Base-by-base conservation (phyloP, 169 alveolate genomes). In the Plasmodium blacklocki region DNA sequence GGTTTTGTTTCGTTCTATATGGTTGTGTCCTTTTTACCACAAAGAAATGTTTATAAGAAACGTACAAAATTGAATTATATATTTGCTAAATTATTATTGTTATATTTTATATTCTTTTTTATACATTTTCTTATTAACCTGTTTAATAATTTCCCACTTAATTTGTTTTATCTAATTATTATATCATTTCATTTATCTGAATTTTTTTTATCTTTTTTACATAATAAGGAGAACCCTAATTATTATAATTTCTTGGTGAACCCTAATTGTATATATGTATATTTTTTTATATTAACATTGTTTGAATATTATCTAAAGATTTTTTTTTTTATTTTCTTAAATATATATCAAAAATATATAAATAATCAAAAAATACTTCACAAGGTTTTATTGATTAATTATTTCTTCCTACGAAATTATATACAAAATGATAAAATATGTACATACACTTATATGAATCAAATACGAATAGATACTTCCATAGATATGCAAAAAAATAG, bases 291-390 rank as follows among this genome's bases (percentile, higher is more conserved):
- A 23, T 62, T 66, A 8, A 80, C 90, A 21, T 49, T 80, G 9
- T 7, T 80, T 66, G 90, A 80, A 56, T 80, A 80, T 67, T 80
- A 80, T 56, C 19, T 63, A 4, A 80, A 80, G 73, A 80, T 80
- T 54, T 80, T 80, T 50, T 45, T 80, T 15, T 80, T 80, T 60
- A 19, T 49, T 21, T 1, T 80, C n/a, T 56, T 67, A 60, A 23
- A 26, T 23, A 9, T 19, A 4, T 80, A 11, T 67, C 73, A 80
- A 68, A 80, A 80, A 18, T 66, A 68, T 15, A 67, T 80, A 39
- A 26, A 26, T 26, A 80, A 60, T 60, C 66, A 56, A 58, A 19
- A 19, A 26, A 8, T 80, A 21, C 23, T 80, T 0, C 83, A 67
- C 45, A 50, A 80, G 11, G 56, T 66, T 23, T 71, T 80, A 58